Conservation (phyloP, 768 basidiomycete species). For the Termitomyces sp. region DNA sequence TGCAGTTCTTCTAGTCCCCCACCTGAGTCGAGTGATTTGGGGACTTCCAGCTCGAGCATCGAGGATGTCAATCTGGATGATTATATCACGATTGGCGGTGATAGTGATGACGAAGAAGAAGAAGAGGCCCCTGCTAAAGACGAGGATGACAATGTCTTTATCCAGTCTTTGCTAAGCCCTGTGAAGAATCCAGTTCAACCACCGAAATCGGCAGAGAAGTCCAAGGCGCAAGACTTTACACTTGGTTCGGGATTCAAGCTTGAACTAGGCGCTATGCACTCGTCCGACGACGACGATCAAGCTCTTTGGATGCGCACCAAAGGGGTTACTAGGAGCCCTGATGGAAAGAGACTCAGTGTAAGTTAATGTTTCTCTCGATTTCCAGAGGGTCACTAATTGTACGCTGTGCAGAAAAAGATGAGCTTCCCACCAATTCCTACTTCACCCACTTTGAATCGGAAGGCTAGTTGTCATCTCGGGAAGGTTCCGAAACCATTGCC, state of each 20-base stretch:
- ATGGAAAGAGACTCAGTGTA: constrained; percentile 21
- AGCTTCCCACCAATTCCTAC: constrained; percentile 36
- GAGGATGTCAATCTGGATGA: constrained; percentile 11
- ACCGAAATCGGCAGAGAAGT: constrained; percentile 19
- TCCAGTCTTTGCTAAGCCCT: constrained; percentile 31
- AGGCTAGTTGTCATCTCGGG: constrained; percentile 12
- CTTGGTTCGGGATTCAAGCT: constrained; percentile 38
- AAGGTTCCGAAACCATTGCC: constrained; percentile 15
- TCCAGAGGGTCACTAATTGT: constrained; percentile 9
- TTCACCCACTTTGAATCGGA: constrained; percentile 42
- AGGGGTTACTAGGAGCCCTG: constrained; percentile 19
- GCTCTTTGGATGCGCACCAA: constrained; percentile 22
- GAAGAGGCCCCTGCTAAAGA: constrained; percentile 20
- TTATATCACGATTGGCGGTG: constrained; percentile 16
- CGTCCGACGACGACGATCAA: constrained; percentile 24
- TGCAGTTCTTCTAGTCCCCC: constrained; percentile 63
- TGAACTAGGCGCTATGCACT: constrained; percentile 21
- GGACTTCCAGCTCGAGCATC: constrained; percentile 19
- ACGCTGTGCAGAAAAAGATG: constrained; percentile 26
- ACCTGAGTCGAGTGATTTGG: constrained; percentile 34
- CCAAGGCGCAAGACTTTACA: constrained; percentile 18
- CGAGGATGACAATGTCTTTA: constrained; percentile 28
- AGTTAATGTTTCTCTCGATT: constrained; percentile 2
- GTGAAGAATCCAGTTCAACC: constrained; percentile 40
- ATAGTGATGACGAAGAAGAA: constrained; percentile 20